Evolutionary conservation across 1,139 yeast genomes (phyloP), one percentile per base, ranked within the genome.

Genomic region (Yamadazyma triangularis): DNA sequence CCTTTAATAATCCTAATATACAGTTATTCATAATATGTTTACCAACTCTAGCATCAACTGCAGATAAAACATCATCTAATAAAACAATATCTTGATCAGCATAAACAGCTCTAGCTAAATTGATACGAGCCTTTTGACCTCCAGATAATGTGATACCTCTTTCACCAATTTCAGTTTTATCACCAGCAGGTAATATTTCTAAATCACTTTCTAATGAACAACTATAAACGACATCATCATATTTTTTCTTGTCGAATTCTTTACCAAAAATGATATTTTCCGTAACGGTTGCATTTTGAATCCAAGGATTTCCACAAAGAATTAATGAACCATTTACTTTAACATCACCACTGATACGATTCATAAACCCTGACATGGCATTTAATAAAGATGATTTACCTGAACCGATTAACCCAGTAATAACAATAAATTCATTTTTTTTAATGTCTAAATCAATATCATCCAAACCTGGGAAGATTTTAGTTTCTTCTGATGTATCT

Each of bases 391-490:
- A 77, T 0, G 84, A 64, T 45, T 83, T 82, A 28, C 93, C 93
- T 0, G 84, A 64, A 2, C 91, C 91, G 45, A 81, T 77, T 6
- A 74, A 51, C 22, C 93, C 93, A 2, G 85, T 78, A n/a, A 83
- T 64, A 37, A 79, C 79, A 4, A 81, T 61, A 39, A 83, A 76
- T 47, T 80, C 86, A 12, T 82, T 82, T 34, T 65, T 64, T 27
- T 56, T 48, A 27, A 80, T 56, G 0, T 47, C 28, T 11, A 80
- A 45, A 37, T 70, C 52, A 24, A 79, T 50, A 33, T 73, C 48
- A 5, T 56, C 27, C 27, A 41, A 34, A 13, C 35, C 33, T 11
- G 38, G 32, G 30, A 36, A 39, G 15, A 11, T 20, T 18, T 30
- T 31, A 9, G 28, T 22, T 13, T 34, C 33, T 8, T 23, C 8